A percentile compares a stretch with the other conserved stretches of the same genome.
These are phyloP conservation scores for Fonsecaea nubica DNA, from an alignment of 2,329 filamentous ascomycete species.

Conservation along the genomic window DNA sequence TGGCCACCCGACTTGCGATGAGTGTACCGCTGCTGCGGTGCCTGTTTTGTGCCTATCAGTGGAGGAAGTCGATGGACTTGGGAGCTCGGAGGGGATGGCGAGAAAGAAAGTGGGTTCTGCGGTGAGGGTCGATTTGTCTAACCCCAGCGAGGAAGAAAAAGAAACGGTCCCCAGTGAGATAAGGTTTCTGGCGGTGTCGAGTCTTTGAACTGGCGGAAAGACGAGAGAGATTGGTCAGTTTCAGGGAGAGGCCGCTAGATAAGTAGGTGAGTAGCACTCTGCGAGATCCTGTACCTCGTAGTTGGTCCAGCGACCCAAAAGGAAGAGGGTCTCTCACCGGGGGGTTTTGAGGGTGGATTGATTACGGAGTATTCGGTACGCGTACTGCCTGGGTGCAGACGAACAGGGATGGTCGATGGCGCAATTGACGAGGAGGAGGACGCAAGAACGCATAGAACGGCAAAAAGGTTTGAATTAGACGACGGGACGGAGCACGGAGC, in stretches of 20 bases:
- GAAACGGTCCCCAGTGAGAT: conserved; percentile 28
- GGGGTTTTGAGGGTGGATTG: not conserved
- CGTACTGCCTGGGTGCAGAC: not conserved
- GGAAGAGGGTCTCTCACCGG: not conserved
- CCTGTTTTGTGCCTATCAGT: conserved; percentile 19
- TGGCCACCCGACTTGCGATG: not conserved
- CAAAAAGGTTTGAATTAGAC: not conserved
- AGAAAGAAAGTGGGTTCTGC: conserved; percentile 21
- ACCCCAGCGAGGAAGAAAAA: not conserved
- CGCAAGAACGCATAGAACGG: not conserved
- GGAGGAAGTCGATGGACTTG: conserved; percentile 2
- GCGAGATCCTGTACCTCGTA: not conserved
- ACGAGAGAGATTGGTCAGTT: conserved; percentile 11
- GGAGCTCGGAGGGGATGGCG: not conserved
- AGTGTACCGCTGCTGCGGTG: conserved; percentile 15
- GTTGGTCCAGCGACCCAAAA: not conserved
- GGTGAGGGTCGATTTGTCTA: conserved; percentile 20
- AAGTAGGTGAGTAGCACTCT: conserved; percentile 2
- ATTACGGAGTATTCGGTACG: not conserved
- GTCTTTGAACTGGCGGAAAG: not conserved
- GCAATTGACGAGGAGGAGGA: conserved; percentile 10
- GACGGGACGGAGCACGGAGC: not conserved
- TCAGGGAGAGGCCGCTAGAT: conserved; percentile 11
- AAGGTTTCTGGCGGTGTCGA: conserved; percentile 21
- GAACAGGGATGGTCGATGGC: conserved; percentile 15